Evolutionary conservation across 2,329 filamentous ascomycete species (phyloP), one percentile per base, ranked within the genome.

Genomic region (Colletotrichum sp.): DNA sequence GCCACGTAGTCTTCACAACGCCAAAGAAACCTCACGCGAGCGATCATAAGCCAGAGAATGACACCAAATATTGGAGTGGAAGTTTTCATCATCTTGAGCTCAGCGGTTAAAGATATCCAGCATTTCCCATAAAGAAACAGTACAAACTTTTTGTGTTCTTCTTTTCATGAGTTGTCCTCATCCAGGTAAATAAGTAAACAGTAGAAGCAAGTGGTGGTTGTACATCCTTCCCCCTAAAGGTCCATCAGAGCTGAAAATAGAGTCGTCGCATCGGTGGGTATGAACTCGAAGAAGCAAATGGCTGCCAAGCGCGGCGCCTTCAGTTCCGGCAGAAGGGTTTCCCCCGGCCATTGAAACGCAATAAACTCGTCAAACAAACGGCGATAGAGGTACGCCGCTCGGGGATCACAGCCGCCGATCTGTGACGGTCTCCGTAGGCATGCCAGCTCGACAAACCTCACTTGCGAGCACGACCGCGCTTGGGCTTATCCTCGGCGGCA

Each of bases 391-490:
- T 13, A 13, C n/a, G 43, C 43, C 10, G n/a, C 43, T 22, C 18
- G n/a, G 6, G 43, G n/a, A 48, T n/a, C 43, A 48, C 43, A 48
- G 10, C 10, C 43, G 18, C 6, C 6, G 43, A 48, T 10, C 10
- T n/a, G 10, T 48, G n/a, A 48, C 3, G 4, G 43, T 48, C 43
- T 48, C 43, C 43, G 43, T 48, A 48, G 43, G 43, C 10, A 48
- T 48, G 43, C 18, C 10, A 7, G 43, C 10, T 48, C 43, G 43
- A 48, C 43, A 48, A n/a, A 22, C 58, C 64, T 75, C 10, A 75
- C 60, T 76, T 75, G 65, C 74, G 74, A 39, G 71, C 60, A 39
- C 74, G 74, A 28, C 34, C 58, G 8, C 74, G 66, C 52, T 62
- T 71, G 18, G 74, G 71, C 60, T 66, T 76, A 27, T 48, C 72